These are phyloP conservation scores for Botryotinia narcissicola DNA, from an alignment of 2,329 filamentous ascomycete genomes.

Conservation along the genomic window DNA sequence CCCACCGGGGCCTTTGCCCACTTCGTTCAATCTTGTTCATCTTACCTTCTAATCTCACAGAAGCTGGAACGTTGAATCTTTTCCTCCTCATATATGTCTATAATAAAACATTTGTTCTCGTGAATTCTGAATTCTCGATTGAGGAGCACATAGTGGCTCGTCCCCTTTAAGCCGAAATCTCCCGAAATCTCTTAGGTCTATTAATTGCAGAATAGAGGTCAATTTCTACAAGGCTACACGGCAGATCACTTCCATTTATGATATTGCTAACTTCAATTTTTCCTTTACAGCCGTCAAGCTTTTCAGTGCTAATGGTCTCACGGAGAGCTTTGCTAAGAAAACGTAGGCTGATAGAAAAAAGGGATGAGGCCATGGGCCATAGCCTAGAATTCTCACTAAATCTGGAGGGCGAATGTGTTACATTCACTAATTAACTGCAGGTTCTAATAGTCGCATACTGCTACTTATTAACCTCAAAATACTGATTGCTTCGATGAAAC, in stretches of 20 bases:
- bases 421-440: slow-evolving; percentile 5
- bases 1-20: slow-evolving; percentile 7
- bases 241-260: slow-evolving; percentile 4
- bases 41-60: not conserved
- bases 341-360: slow-evolving; percentile 7
- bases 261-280: not conserved
- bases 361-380: slow-evolving; percentile 5
- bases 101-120: not conserved
- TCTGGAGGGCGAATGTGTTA: not conserved
- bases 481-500: slow-evolving; percentile 6
- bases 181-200: not conserved
- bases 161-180: not conserved
- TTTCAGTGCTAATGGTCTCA: not conserved
- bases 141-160: slow-evolving; percentile 13
- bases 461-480: not conserved
- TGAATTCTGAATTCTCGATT: not conserved
- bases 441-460: not conserved
- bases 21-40: not conserved
- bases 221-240: slow-evolving; percentile 17
- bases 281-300: not conserved
- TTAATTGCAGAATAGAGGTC: not conserved
- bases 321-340: not conserved
- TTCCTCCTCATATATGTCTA: not conserved
- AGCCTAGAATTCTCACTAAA: not conserved
- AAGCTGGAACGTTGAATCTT: not conserved